Conservation (phyloP, 75 land plant species). For the Cunninghamia lanceolata region DNA sequence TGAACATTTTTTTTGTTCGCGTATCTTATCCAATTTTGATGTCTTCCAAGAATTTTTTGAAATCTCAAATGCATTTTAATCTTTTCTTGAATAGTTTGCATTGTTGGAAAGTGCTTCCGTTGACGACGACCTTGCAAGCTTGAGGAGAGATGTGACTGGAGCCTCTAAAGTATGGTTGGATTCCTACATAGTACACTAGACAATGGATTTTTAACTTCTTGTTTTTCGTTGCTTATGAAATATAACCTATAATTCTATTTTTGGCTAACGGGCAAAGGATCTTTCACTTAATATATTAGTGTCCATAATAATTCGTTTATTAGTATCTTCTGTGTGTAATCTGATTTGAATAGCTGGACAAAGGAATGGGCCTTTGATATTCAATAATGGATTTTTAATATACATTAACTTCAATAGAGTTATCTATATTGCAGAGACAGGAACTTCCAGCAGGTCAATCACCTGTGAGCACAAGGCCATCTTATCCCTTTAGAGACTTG, state of each 20-base stretch:
- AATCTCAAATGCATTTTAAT: background rate
- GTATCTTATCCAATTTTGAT: background rate
- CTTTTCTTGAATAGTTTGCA: conserved; percentile 70
- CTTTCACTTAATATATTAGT: background rate
- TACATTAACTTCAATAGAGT: background rate
- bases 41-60: background rate
- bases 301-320: background rate
- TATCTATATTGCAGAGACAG: conserved; percentile 48
- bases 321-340: background rate
- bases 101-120: conserved; percentile 83
- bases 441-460: conserved; percentile 92
- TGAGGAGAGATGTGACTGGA: conserved; percentile 83
- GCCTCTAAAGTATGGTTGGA: conserved; percentile 53
- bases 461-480: conserved; percentile 39
- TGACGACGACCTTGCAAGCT: conserved; percentile 88
- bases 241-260: background rate
- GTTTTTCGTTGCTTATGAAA: background rate
- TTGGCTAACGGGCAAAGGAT: background rate
- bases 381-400: background rate
- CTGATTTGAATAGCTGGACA: background rate
- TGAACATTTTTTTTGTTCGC: background rate
- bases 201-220: background rate
- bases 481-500: conserved; percentile 62
- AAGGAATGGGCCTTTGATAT: background rate
- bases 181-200: background rate